Percentiles rank a stretch among this genome's conserved stretches.
Conservation (phyloP, 106 monocot species). For the Dioscorea zingiberensis region DNA sequence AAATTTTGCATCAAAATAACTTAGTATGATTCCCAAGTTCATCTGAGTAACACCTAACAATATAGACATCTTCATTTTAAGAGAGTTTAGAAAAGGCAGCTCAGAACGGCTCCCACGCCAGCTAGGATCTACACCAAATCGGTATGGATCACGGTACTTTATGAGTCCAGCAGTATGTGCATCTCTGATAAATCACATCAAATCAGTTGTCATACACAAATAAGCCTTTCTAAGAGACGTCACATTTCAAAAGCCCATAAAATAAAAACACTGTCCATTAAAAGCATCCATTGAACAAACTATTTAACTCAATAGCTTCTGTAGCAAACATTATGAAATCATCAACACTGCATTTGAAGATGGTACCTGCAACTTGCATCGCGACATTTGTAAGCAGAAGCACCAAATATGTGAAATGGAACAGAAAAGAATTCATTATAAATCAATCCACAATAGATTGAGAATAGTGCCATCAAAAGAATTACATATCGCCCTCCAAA, state of each 20-base stretch:
- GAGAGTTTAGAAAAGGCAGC: conserved; percentile 92
- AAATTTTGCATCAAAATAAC: conserved; percentile 96
- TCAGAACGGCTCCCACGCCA: conserved; percentile 98
- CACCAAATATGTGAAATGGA: conserved; percentile 89
- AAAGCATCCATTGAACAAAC: not conserved
- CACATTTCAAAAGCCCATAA: not conserved
- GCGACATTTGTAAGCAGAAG: conserved; percentile 90
- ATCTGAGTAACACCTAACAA: conserved; percentile 85
- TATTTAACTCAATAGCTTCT: not conserved
- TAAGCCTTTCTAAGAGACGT: not conserved
- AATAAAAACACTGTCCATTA: not conserved
- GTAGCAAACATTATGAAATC: not conserved
- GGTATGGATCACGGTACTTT: conserved; percentile 81
- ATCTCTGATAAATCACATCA: conserved; percentile 59
- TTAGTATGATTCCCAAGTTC: conserved; percentile 89
- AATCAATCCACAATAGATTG: conserved; percentile 95
- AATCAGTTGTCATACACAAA: conserved; percentile 5
- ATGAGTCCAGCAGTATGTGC: conserved; percentile 68
- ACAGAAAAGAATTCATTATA: conserved; percentile 99
- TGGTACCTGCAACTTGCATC: conserved; percentile 70
- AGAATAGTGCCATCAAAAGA: conserved; percentile 94
- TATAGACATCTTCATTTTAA: conserved; percentile 99
- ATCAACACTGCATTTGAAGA: not conserved
- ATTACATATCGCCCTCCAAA: conserved; percentile 98
- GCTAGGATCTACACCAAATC: conserved; percentile 97